Conservation (phyloP, 2,329 filamentous ascomycete genomes). For the Cadophora malorum region DNA sequence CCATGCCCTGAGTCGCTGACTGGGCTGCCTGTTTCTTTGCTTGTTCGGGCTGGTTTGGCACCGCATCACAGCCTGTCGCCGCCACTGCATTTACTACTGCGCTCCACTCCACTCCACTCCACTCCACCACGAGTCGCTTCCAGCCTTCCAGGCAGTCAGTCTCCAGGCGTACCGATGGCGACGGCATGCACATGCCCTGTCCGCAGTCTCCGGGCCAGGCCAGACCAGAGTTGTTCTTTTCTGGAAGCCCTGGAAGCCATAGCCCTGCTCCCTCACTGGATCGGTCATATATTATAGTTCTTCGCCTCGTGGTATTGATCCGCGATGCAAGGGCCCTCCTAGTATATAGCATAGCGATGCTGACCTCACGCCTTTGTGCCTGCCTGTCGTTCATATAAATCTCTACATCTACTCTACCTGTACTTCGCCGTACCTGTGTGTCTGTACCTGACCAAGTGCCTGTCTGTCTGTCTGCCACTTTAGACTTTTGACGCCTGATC, state of each 20-base stretch:
- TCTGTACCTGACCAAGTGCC: slow-evolving; percentile 1
- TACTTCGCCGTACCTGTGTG: not conserved
- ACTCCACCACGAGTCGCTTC: not conserved
- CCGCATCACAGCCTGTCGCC: not conserved
- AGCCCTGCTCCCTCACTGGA: not conserved
- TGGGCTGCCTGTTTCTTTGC: not conserved
- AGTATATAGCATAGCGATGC: not conserved
- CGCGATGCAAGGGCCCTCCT: slow-evolving; percentile 9
- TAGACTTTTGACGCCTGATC: slow-evolving; percentile 10
- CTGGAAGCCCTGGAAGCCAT: slow-evolving; percentile 10
- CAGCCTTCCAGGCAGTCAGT: not conserved
- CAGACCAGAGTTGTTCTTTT: not conserved
- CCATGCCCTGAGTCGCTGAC: slow-evolving; percentile 6
- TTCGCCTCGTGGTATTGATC: slow-evolving; percentile 13
- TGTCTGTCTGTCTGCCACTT: not conserved
- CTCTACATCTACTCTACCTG: slow-evolving; percentile 1
- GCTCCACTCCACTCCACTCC: not conserved
- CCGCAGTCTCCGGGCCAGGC: not conserved
- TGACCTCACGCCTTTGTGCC: not conserved
- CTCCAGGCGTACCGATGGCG: not conserved
- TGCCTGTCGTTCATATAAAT: not conserved
- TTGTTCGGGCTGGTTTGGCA: not conserved
- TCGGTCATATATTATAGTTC: not conserved
- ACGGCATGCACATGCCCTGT: not conserved
- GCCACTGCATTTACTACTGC: not conserved